Conservation (phyloP, 2,329 filamentous ascomycete genomes). For the Xylariaceae sp. region DNA sequence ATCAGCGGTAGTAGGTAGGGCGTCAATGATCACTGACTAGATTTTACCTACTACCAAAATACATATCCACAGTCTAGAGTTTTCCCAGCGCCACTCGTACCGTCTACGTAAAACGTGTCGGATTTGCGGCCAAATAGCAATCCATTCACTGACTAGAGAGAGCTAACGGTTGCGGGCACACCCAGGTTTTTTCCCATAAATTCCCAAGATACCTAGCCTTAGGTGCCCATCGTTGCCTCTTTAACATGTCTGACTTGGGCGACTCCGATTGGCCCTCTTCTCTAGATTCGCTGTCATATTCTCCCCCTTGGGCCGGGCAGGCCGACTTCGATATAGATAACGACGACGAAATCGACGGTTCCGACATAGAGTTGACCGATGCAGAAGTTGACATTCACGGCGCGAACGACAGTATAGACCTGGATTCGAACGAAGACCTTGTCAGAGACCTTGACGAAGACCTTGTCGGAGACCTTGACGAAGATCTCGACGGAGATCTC, state of each 20-base stretch:
- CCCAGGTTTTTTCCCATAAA: neutral
- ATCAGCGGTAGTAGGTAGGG: too few relatives aligned
- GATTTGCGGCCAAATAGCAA: too few relatives aligned
- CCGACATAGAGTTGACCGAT: constrained; percentile 2
- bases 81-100: neutral
- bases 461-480: constrained; percentile 1
- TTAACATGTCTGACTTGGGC: constrained; percentile 22
- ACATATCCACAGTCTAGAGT: neutral
- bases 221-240: neutral
- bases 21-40: too few relatives aligned
- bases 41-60: too few relatives aligned
- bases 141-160: neutral
- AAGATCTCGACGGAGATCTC: neutral
- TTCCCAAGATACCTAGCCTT: neutral
- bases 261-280: constrained; percentile 14
- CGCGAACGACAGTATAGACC: too few relatives aligned
- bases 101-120: neutral
- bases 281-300: constrained; percentile 1
- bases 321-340: constrained; percentile 1
- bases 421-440: neutral
- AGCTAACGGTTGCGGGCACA: too few relatives aligned
- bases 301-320: neutral
- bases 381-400: too few relatives aligned
- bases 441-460: neutral
- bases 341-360: constrained; percentile 3